Evolutionary conservation across 2,329 filamentous ascomycete species (phyloP).

Genomic region (Delphinella strobiligena): DNA sequence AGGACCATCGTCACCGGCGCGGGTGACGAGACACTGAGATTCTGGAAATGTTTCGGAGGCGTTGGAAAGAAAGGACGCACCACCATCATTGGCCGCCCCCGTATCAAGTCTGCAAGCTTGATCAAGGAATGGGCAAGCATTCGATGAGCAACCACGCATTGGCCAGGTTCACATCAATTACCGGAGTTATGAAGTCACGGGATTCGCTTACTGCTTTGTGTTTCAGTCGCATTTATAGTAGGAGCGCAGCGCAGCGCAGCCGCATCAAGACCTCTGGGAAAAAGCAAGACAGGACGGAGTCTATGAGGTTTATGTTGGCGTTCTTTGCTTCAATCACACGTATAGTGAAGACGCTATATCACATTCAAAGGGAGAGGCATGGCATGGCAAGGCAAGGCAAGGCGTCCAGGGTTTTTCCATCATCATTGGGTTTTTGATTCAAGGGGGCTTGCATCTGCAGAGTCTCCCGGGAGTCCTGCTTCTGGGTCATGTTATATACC

Average conservation of each 20-base stretch:
- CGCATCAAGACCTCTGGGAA: too few relatives aligned
- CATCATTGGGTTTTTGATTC: too few relatives aligned
- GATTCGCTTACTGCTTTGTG: background rate
- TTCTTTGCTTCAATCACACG: background rate
- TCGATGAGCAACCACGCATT: constrained; percentile 35
- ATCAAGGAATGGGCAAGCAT: constrained; percentile 77
- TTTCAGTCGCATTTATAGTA: background rate
- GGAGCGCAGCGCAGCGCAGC: too few relatives aligned
- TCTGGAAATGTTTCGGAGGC: constrained; percentile 92
- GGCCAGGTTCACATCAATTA: too few relatives aligned
- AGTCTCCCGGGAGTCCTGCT: too few relatives aligned
- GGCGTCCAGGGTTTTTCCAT: too few relatives aligned
- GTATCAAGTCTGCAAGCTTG: constrained; percentile 37
- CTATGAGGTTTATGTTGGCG: background rate
- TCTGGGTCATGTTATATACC: too few relatives aligned
- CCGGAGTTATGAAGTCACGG: background rate
- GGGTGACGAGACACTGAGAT: constrained; percentile 87
- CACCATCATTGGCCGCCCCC: constrained; percentile 42
- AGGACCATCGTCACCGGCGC: constrained; percentile 89
- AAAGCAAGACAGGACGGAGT: too few relatives aligned
- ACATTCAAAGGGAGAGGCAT: background rate
- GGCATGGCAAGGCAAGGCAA: background rate
- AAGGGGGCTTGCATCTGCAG: too few relatives aligned
- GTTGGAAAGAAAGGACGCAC: constrained; percentile 59
- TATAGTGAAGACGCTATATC: background rate